Base-by-base conservation (phyloP, 257 asterid species). In the Nicotiana knightiana region DNA sequence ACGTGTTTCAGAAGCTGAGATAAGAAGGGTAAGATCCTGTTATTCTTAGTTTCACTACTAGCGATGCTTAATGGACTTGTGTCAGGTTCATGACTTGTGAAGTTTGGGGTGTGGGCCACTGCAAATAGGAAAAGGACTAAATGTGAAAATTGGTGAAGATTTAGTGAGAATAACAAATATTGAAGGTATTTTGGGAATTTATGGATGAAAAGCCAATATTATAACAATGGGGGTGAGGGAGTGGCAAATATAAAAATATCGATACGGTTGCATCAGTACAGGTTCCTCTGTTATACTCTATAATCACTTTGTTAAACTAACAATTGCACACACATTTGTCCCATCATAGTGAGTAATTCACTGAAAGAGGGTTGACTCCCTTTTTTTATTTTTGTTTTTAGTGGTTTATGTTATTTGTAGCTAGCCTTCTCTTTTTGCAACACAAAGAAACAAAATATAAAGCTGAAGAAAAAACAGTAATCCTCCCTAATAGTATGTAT, bases 1-100 rank as follows among this genome's bases (percentile, higher is more conserved):
- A 82, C 89, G 89, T 51, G 99, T 94, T 87, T 92, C 97, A 35
- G 85, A 83, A 16, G 84, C 90, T 30, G 99, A 96, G 87, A 96
- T 96, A 80, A 92, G 83, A 91, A 89, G 90, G 91, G 98, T 96
- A 89, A 88, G 89, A 66, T 51, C 75, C 78, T 81, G 76, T 15
- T 64, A 15, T 61, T 67, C 13, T 57, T 73, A 59, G 76, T 73
- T 43, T 58, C 26, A 35, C n/a, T 15, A 32, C 32, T 70, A 5
- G 21, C 16, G 16, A 68, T 58, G 26, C 12, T 81, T 26, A 16
- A 16, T 35, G 11, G 35, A 70, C 58, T 70, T 70, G 58, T 67
- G 12, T 16, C 55, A 67, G 30, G 54, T 6, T 2, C 54, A 37
- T 68, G 77, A 39, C 77, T 39, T 68, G 57, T 68, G 33, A 39